Evolutionary conservation across 768 basidiomycete species (phyloP), one percentile per base, ranked within the genome.

Genomic region (Paxillus involutus): DNA sequence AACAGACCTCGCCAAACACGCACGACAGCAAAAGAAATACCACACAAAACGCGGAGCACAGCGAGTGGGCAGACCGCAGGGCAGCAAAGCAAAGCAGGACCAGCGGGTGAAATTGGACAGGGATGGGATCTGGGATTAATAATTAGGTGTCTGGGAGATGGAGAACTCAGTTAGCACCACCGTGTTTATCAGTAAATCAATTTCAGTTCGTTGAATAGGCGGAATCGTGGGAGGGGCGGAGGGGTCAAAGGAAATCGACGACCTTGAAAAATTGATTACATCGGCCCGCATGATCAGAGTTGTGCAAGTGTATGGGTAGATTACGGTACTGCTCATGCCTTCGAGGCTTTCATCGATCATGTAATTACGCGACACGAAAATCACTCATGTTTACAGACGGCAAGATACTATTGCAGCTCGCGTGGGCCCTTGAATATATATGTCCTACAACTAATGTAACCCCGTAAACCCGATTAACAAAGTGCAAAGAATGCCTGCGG

Each of bases 71-170:
- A 76, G 90, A 37, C 75, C 84, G 21, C 84, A 85, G 59, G 93
- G 93, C 19, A 92, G 89, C 67, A 95, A 95, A 67, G 86, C 86
- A 51, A 95, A 92, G 72, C 84, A 85, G 64, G 89, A 93, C 63
- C 80, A 72, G 30, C 76, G 81, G 53, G 79, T 91, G 11, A 84
- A 82, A 61, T 46, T 81, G 40, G 87, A 87, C 63, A 74, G 73
- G 48, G 74, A 77, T 63, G 83, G 81, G 16, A 69, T 84, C 39
- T 90, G 85, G 85, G 83, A 81, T 44, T 86, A 71, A 65, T 49
- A 51, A 53, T 14, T 12, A 14, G 35, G 35, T 12, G 21, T 21
- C 21, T 21, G 17, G 12, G 14, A 8, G 16, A 40, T 40, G n/a
- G 39, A 40, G n/a, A n/a, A n/a, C 39, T 13, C 11, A 17, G 39